Evolutionary conservation across 306 rosid genomes (phyloP).

Genomic region (Echinosophora koreensis): DNA sequence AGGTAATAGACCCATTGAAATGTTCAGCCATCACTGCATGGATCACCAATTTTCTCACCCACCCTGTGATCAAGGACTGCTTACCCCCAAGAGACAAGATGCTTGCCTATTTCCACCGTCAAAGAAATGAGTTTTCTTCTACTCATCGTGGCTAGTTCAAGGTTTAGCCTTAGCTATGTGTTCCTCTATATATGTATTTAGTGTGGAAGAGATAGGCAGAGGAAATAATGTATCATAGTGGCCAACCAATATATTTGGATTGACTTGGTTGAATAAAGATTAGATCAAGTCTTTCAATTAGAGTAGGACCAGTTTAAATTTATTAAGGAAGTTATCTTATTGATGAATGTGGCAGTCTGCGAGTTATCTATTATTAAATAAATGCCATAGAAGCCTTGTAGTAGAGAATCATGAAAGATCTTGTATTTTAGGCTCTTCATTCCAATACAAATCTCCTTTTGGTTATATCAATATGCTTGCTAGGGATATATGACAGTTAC

Average conservation of each 20-base stretch:
- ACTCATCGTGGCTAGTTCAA: slow-evolving; percentile 21
- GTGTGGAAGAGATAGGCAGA: background rate
- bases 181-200: background rate
- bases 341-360: too few species aligned
- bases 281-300: too few species aligned
- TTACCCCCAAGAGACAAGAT: slow-evolving; percentile 58
- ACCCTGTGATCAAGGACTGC: slow-evolving; percentile 53
- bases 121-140: slow-evolving; percentile 25
- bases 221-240: background rate
- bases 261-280: background rate
- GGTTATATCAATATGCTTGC: too few species aligned
- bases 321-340: too few species aligned
- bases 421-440: too few species aligned
- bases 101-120: slow-evolving; percentile 49
- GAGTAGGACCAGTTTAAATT: too few species aligned
- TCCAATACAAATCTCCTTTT: too few species aligned
- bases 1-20: slow-evolving; percentile 53
- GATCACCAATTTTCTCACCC: slow-evolving; percentile 48
- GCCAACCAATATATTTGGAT: background rate
- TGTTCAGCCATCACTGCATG: slow-evolving; percentile 52
- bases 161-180: background rate
- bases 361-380: too few species aligned
- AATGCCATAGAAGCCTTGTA: too few species aligned
- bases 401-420: too few species aligned
- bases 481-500: too few species aligned